Conservation (phyloP, 2,329 filamentous ascomycete genomes). For the Calonectria ilicicola region DNA sequence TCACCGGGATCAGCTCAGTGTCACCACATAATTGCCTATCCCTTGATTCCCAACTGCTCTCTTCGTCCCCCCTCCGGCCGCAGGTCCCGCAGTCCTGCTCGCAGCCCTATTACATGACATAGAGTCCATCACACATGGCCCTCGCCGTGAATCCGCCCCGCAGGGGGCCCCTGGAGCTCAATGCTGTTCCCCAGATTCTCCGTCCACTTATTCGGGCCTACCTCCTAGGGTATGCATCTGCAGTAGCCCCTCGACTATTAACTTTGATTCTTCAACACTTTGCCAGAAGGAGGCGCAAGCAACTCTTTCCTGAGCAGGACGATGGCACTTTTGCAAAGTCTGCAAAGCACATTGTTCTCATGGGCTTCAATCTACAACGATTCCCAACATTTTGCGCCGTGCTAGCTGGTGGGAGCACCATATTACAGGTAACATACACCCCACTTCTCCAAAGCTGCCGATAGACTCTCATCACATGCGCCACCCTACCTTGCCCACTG, state of each 20-base stretch:
- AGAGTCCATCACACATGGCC: constrained; percentile 28
- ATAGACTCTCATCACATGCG: constrained; percentile 15
- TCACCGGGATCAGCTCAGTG: constrained; percentile 13
- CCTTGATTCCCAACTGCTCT: background rate
- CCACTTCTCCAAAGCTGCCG: background rate
- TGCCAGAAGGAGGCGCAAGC: constrained; percentile 50
- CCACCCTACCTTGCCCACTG: background rate
- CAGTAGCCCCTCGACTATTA: constrained; percentile 67
- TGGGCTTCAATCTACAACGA: constrained; percentile 65
- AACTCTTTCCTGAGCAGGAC: constrained; percentile 44
- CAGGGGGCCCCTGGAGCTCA: constrained; percentile 40
- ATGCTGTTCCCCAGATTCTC: constrained; percentile 60
- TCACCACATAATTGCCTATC: background rate
- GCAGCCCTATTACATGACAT: constrained; percentile 30
- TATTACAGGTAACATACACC: constrained; percentile 64
- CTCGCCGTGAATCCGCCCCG: constrained; percentile 30
- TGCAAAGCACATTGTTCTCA: constrained; percentile 56
- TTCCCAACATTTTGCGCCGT: constrained; percentile 74
- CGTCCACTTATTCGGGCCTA: constrained; percentile 71
- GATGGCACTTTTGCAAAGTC: constrained; percentile 48
- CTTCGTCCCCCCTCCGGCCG: constrained; percentile 25
- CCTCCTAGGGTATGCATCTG: constrained; percentile 70
- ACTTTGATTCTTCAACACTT: constrained; percentile 65
- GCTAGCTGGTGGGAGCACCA: constrained; percentile 69
- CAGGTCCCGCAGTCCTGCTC: constrained; percentile 40